phyloP scores from a whole-genome alignment of 768 basidiomycete species.

The Amanita muscaria region DNA sequence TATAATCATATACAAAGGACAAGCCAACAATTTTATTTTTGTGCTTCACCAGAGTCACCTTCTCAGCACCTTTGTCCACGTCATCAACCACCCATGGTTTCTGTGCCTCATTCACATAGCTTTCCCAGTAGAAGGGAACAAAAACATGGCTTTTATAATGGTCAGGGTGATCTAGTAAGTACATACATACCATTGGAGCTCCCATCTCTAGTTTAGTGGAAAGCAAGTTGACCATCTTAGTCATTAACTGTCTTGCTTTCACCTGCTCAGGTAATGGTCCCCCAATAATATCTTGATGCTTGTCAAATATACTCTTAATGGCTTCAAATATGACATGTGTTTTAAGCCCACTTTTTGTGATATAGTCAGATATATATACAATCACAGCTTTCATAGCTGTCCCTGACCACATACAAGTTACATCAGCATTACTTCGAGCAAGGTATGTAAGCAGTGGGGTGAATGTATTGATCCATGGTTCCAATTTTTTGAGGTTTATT shows the following conservation, averaged over 20 bases:
- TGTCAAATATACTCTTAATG: neutral
- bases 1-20: slow-evolving; percentile 17
- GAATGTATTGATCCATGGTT: slow-evolving; percentile 23
- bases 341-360: slow-evolving; percentile 21
- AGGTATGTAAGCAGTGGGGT: slow-evolving; percentile 18
- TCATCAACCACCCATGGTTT: neutral
- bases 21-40: too few species aligned
- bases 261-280: neutral
- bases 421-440: slow-evolving; percentile 17
- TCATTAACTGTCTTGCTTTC: slow-evolving; percentile 10
- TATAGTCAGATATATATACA: slow-evolving; percentile 25
- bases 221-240: slow-evolving; percentile 21
- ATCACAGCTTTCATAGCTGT: slow-evolving; percentile 24
- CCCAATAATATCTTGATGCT: slow-evolving; percentile 9
- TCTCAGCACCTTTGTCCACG: too few species aligned
- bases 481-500: slow-evolving; percentile 19
- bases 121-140: slow-evolving; percentile 19
- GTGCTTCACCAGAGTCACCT: slow-evolving; percentile 10
- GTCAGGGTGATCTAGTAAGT: slow-evolving; percentile 20
- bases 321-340: slow-evolving; percentile 19
- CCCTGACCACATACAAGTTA: too few species aligned
- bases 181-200: slow-evolving; percentile 18
- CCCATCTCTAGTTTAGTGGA: slow-evolving; percentile 20
- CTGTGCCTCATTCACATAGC: slow-evolving; percentile 5
- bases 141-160: slow-evolving; percentile 23